These are phyloP conservation scores for Populus simonii DNA, from an alignment of 345 rosid species.

Conservation along the genomic window DNA sequence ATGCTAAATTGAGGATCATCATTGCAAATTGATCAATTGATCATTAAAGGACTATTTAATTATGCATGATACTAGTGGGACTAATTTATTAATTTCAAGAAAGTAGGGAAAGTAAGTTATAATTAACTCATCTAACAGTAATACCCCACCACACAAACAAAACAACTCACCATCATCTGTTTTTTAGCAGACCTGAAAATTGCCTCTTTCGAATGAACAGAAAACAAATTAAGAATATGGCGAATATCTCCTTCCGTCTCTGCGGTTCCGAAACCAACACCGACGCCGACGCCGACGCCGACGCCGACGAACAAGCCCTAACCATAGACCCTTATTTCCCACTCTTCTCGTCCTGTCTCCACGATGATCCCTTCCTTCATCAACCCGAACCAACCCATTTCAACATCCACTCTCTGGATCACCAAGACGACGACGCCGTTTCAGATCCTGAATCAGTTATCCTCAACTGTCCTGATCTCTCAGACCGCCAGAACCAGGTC, in stretches of 20 bases:
- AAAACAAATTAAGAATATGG: conserved; percentile 23
- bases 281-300: conserved; percentile 13
- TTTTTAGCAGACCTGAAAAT: neutral
- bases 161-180: neutral
- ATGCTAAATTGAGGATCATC: too few relatives aligned
- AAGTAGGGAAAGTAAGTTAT: neutral
- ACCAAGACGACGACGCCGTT: conserved; percentile 15
- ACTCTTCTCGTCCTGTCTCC: conserved; percentile 22
- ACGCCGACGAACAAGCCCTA: conserved; percentile 24
- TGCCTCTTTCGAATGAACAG: neutral
- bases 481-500: conserved; percentile 58
- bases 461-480: conserved; percentile 39
- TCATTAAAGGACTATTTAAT: neutral
- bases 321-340: conserved; percentile 35
- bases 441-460: conserved; percentile 36
- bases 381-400: neutral
- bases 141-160: neutral
- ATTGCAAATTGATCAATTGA: too few relatives aligned
- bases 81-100: neutral
- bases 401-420: neutral
- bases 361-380: neutral
- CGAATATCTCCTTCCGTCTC: conserved; percentile 44
- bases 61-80: neutral
- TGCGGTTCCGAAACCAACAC: conserved; percentile 9
- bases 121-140: neutral